A percentile compares a stretch with the other conserved stretches of the same genome.
Evolutionary conservation across 257 asterid species (phyloP).

Genomic region (Solanum raphanifolium): DNA sequence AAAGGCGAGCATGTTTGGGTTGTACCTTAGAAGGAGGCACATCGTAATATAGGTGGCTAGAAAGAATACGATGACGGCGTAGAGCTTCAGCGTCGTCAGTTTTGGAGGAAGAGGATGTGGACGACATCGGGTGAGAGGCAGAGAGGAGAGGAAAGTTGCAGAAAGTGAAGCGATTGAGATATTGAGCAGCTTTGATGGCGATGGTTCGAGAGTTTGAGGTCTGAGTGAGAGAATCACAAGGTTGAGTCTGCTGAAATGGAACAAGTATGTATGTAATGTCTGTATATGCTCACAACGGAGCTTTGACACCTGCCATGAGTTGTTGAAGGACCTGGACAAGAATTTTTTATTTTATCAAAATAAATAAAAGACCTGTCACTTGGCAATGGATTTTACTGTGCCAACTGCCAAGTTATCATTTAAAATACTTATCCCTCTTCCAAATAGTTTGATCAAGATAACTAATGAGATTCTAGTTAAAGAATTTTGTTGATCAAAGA

Average conservation of each 20-base stretch:
- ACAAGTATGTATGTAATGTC: no score
- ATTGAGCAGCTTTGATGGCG: constrained; percentile 12
- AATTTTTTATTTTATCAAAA: no score
- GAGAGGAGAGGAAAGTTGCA: background rate
- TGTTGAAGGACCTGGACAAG: background rate
- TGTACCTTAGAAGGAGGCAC: constrained; percentile 56
- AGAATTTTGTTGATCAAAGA: no score
- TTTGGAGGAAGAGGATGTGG: constrained; percentile 13
- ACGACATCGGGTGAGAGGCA: constrained; percentile 21
- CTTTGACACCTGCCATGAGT: background rate
- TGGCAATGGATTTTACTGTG: no score
- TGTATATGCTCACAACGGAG: background rate
- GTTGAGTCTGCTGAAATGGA: background rate
- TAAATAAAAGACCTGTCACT: no score
- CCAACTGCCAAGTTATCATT: no score
- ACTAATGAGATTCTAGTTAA: background rate
- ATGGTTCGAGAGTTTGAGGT: background rate
- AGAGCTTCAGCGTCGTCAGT: constrained; percentile 34
- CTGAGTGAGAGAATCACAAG: background rate
- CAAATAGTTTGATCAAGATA: background rate
- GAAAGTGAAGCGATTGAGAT: constrained; percentile 1
- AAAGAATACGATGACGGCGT: constrained; percentile 50
- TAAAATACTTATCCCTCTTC: no score
- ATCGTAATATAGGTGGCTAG: constrained; percentile 85
- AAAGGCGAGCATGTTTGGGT: background rate